phyloP scores from a whole-genome alignment of 495 filamentous ascomycete species.

The Sordaria brevicollis region DNA sequence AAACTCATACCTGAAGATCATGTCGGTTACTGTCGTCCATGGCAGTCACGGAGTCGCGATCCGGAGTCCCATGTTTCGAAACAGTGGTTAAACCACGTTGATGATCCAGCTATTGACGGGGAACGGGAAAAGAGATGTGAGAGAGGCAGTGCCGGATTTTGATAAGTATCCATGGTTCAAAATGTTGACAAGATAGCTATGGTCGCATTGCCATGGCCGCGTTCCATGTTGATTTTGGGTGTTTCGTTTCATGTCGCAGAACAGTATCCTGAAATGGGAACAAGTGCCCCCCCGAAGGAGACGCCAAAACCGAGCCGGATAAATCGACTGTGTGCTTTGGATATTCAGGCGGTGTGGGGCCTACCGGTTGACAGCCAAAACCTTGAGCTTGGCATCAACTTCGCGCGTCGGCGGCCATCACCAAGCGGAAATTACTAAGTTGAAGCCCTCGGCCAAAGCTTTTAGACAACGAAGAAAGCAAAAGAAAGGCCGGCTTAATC shows the following conservation, averaged over 20 bases:
- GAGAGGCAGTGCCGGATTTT: background rate
- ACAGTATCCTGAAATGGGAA: background rate
- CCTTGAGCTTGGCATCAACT: too few relatives aligned
- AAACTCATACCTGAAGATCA: background rate
- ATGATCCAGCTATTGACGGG: background rate
- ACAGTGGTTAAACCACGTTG: background rate
- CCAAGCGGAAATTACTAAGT: too few relatives aligned
- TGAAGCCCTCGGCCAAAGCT: too few relatives aligned
- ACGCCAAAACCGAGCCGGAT: too few relatives aligned
- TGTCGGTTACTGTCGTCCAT: background rate
- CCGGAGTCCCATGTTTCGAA: background rate
- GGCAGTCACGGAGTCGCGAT: background rate
- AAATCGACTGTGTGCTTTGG: too few relatives aligned
- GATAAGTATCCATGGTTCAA: background rate
- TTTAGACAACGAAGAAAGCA: too few relatives aligned
- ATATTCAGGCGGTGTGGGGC: too few relatives aligned
- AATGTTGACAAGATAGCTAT: background rate
- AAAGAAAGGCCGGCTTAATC: too few relatives aligned
- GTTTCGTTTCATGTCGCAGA: background rate
- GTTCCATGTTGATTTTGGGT: background rate
- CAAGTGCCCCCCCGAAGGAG: background rate
- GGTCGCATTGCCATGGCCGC: background rate
- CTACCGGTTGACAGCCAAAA: too few relatives aligned
- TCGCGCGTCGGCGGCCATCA: too few relatives aligned
- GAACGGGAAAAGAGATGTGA: background rate